These are phyloP conservation scores for Schizosaccharomyces lindneri DNA, from an alignment of 805 yeast genomes.

Conservation along the genomic window DNA sequence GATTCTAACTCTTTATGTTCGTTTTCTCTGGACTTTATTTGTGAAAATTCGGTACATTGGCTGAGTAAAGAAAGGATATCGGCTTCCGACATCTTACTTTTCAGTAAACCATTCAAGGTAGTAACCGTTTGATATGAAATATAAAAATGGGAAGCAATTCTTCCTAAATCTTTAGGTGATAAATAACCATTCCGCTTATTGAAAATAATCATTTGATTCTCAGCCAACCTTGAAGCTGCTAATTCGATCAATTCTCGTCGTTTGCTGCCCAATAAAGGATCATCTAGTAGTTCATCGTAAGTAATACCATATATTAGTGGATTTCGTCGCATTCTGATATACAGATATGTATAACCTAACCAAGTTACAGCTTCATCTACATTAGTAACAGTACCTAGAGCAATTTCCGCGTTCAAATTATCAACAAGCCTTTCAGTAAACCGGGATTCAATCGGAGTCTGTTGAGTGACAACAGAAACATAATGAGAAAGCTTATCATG, in stretches of 20 bases:
- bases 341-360: slow-evolving; percentile 92
- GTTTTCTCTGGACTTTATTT: slow-evolving; percentile 68
- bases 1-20: slow-evolving; percentile 50
- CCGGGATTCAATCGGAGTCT: slow-evolving; percentile 84
- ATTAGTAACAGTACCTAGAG: slow-evolving; percentile 83
- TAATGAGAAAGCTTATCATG: slow-evolving; percentile 66
- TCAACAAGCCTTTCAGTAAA: slow-evolving; percentile 59
- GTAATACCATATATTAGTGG: slow-evolving; percentile 81
- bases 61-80: slow-evolving; percentile 71
- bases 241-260: slow-evolving; percentile 49
- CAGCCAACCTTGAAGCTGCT: slow-evolving; percentile 67
- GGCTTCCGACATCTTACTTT: slow-evolving; percentile 72
- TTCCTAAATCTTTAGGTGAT: slow-evolving; percentile 67
- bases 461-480: slow-evolving; percentile 70
- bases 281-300: slow-evolving; percentile 64
- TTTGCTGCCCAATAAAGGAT: slow-evolving; percentile 50
- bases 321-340: slow-evolving; percentile 79
- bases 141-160: slow-evolving; percentile 87
- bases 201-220: slow-evolving; percentile 75
- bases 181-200: slow-evolving; percentile 66
- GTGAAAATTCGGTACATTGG: slow-evolving; percentile 83
- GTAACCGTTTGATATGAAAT: slow-evolving; percentile 66
- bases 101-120: slow-evolving; percentile 62
- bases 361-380: slow-evolving; percentile 87
- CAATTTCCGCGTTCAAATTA: slow-evolving; percentile 85